Evolutionary conservation across 176 grass and related monocot species (phyloP), one percentile per base, ranked within the genome.

Genomic region (Aegilops longissima): DNA sequence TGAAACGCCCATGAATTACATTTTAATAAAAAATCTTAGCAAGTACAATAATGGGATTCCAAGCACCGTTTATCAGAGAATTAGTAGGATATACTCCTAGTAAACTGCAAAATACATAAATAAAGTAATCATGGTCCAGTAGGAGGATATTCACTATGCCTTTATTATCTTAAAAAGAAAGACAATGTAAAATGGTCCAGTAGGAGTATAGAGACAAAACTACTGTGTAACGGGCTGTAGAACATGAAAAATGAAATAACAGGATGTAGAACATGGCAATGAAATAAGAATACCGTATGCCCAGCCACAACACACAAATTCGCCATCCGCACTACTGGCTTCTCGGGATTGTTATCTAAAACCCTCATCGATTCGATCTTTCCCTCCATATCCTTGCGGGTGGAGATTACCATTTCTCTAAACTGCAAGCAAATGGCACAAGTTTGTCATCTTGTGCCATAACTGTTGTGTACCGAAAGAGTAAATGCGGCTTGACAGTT

Each of bases 321-420:
- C 86, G 92, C 94, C 94, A 96, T 96, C 23, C 85, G 89, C 82
- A 90, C 94, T 13, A 91, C 91, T 79, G 97, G 94, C 83, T 99
- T 99, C 72, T 91, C 76, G 36, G 97, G 92, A 87, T 89, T 93
- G 84, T 47, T 89, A 86, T 95, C 94, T 80, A 93, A 80, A 78
- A 93, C 85, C 68, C 68, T 87, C 89, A 93, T 86, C 4, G 49
- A 76, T 18, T 93, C 80, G 1, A 93, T 61, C 77, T 96, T 99
- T 76, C 85, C 92, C 61, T 89, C 94, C 97, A 96, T 90, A 77
- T 88, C 87, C 86, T 78, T 99, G 33, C 51, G 67, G 73, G 80
- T 90, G 73, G 90, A 87, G 71, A 76, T 85, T 83, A 99, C 83
- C 92, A 96, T 62, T 89, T 89, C 94, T 66, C 70, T 90, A 84